Base-by-base conservation (phyloP, 306 rosid species). In the Glycyrrhiza uralensis region DNA sequence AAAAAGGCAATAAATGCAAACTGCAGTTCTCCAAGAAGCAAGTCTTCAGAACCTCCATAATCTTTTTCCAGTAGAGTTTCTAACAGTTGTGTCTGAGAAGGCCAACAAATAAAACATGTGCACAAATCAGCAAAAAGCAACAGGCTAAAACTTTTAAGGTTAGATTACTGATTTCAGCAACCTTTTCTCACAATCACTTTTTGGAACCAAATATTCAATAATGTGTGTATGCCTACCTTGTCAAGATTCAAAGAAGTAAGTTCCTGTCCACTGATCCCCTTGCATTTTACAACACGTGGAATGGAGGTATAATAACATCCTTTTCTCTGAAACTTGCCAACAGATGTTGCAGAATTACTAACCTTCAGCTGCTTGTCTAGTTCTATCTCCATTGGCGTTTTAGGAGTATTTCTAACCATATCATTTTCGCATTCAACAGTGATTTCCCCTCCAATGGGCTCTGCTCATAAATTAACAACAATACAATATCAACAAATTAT, bases 381-480 rank as follows among this genome's bases (percentile, higher is more conserved):
- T 52, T 77, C 90, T 50, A 79, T 80, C 81, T 87, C 98, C 87
- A 76, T 79, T 39, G 80, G 44, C 22, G 83, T 80, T 71, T 84
- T 86, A 33, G 85, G 81, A 33, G 83, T 3, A 78, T 58, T 83
- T 72, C 72, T 76, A 62, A 67, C 61, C 77, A 86, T 66, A 17
- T 77, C 78, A 54, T 82, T 77, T 84, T 88, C 97, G 47, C 75
- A 80, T 15, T 80, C 86, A 78, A 93, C 84, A 57, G 86, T 81
- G 62, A 93, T 85, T 76, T 93, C 98, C 59, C 98, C 98, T 78
- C 94, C 97, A 71, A 91, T 82, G 42, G 98, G 98, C 79, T 91
- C 96, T 93, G 86, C 47, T 56, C 55, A 77, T 44, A 39, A 30
- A 76, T 47, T 9, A 57, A 75, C 73, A 62, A 64, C 41, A 39